Evolutionary conservation across 108 stramenopile species (phyloP).

Genomic region (Nannochloropsis salina): DNA sequence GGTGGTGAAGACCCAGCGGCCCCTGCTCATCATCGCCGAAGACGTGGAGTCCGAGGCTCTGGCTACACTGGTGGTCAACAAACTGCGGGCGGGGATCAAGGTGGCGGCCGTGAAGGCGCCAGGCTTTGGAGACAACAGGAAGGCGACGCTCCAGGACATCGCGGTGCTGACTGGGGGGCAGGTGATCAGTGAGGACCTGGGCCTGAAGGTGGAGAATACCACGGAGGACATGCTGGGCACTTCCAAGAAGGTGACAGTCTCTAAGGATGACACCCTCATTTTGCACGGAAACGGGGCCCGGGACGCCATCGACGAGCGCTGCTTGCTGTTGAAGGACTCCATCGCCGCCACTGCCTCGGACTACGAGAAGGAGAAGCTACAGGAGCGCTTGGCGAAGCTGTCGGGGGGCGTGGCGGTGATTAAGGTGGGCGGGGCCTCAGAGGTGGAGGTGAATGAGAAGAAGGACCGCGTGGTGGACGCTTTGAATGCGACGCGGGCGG

Average conservation of each 20-base stretch:
- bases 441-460: constrained; percentile 98
- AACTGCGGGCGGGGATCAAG: constrained; percentile 97
- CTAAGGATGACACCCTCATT: constrained; percentile 97
- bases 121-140: constrained; percentile 99
- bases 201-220: constrained; percentile 92
- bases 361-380: constrained; percentile 99
- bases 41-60: constrained; percentile 98
- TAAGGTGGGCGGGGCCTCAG: constrained; percentile 95
- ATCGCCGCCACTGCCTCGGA: constrained; percentile 93
- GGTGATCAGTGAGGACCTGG: constrained; percentile 94
- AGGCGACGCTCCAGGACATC: constrained; percentile 99
- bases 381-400: constrained; percentile 97
- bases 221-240: constrained; percentile 79
- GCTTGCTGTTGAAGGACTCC: constrained; percentile 81
- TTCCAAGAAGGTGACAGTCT: constrained; percentile 75
- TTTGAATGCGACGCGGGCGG: constrained; percentile 97
- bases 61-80: constrained; percentile 99
- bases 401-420: constrained; percentile 97
- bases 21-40: constrained; percentile 94
- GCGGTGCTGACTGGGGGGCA: constrained; percentile 95
- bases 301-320: constrained; percentile 78
- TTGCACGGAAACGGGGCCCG: constrained; percentile 84
- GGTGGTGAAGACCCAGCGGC: constrained; percentile 82
- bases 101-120: constrained; percentile 99
- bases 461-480: constrained; percentile 99